Conservation (phyloP, 2,329 filamentous ascomycete genomes). For the Lasiodiplodia citricola region DNA sequence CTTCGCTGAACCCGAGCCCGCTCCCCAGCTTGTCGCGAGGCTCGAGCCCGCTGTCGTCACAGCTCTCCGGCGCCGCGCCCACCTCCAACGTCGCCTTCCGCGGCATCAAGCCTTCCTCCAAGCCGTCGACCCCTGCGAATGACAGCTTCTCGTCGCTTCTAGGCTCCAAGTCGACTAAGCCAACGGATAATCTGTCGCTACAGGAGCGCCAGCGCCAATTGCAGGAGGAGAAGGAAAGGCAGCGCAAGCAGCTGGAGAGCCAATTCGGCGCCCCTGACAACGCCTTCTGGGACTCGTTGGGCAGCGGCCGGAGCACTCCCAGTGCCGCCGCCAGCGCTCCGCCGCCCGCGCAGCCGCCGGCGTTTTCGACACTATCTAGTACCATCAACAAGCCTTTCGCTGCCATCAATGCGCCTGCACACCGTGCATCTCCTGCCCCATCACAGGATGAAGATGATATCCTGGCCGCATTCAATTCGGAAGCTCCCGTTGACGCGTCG, state of each 20-base stretch:
- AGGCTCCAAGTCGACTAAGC: slow-evolving; percentile 65
- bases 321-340: slow-evolving; percentile 45
- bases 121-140: slow-evolving; percentile 55
- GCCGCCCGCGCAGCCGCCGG: slow-evolving; percentile 33
- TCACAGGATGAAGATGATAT: slow-evolving; percentile 61
- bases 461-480: slow-evolving; percentile 65
- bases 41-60: slow-evolving; percentile 45
- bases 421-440: slow-evolving; percentile 29
- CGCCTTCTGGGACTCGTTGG: slow-evolving; percentile 78
- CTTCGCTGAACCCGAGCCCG: slow-evolving; percentile 31
- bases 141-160: slow-evolving; percentile 83
- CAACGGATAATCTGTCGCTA: slow-evolving; percentile 71
- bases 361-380: slow-evolving; percentile 48
- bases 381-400: slow-evolving; percentile 48
- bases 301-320: slow-evolving; percentile 56
- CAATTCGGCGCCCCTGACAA: slow-evolving; percentile 73
- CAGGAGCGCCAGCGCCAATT: slow-evolving; percentile 71
- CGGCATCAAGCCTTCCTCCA: slow-evolving; percentile 55
- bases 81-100: slow-evolving; percentile 36
- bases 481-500: slow-evolving; percentile 63
- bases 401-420: slow-evolving; percentile 39
- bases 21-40: slow-evolving; percentile 46
- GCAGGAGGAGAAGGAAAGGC: slow-evolving; percentile 76
- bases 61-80: slow-evolving; percentile 43
- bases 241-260: slow-evolving; percentile 72